Evolutionary conservation across 2,329 filamentous ascomycete species (phyloP), one percentile per base, ranked within the genome.

Genomic region (Shiraia bambusicola): DNA sequence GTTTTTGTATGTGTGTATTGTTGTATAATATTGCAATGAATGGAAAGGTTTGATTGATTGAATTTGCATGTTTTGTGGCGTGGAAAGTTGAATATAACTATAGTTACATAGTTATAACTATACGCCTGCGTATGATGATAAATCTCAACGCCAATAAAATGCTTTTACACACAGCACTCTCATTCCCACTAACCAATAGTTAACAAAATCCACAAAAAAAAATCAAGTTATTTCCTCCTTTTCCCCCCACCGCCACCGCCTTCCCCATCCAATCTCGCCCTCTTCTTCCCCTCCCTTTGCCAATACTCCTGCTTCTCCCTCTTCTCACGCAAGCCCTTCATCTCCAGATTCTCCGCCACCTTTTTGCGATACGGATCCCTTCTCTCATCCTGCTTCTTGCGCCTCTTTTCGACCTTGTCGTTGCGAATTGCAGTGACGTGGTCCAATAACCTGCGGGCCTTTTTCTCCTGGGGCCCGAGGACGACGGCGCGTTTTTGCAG

Each of bases 401-500:
- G 72, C 32, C 93, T 76, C 76, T 93, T 94, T 56, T 87, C 88
- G 22, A 86, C 81, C 68, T 94, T 93, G 63, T 97, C 93, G 62
- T 94, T 95, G 54, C 90, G 77, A 61, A 98, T 76, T 12, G 91
- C 92, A 63, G 88, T 86, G 37, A 98, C 80, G 76, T 96, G 93
- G 74, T 95, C 87, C 83, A 98, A 86, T 52, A 98, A 75, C 56
- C 90, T 84, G 24, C 93, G 78, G 4, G 90, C 90, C 69, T 86
- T 86, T 77, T 86, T 89, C 78, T 98, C 93, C 69, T 97, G 92
- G 30, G 69, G 70, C 17, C 84, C 84, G 10, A 85, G 78, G 22
- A 97, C 89, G n/a, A 97, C 89, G 11, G 92, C 93, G 8, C 93
- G 87, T 75, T 96, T 96, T 75, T 95, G 89, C 77, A 95, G 78